phyloP scores from a whole-genome alignment of 106 monocot genomes.

The Amphibolis antarctica region DNA sequence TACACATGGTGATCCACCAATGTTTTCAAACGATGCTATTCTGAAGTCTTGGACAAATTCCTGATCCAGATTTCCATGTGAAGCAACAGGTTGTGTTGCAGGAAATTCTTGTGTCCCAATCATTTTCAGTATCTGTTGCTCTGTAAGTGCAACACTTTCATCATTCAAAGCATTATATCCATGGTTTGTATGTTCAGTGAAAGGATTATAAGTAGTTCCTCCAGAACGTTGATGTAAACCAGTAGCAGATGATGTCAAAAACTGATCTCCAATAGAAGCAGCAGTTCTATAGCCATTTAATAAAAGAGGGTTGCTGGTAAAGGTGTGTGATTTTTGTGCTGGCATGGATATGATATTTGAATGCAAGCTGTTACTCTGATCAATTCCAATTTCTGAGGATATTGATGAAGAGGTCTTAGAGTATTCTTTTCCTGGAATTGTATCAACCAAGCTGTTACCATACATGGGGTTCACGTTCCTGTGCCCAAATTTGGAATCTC shows the following conservation, averaged over 20 bases:
- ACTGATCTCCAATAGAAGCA: constrained; percentile 1
- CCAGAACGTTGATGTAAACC: constrained; percentile 1
- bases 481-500: not conserved
- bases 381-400: constrained; percentile 5
- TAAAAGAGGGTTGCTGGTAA: constrained; percentile 5
- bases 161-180: constrained; percentile 3
- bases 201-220: constrained; percentile 3
- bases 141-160: constrained; percentile 5
- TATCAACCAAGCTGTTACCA: constrained; percentile 5
- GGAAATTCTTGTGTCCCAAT: constrained; percentile 7
- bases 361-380: not conserved
- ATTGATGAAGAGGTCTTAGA: not conserved
- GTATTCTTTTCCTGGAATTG: not conserved
- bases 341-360: not conserved
- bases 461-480: constrained; percentile 9
- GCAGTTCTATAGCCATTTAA: not conserved
- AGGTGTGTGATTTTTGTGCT: constrained; percentile 6
- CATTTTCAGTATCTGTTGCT: constrained; percentile 9
- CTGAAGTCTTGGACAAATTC: constrained; percentile 1
- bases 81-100: constrained; percentile 4
- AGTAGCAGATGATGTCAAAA: constrained; percentile 1
- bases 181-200: not conserved
- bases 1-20: constrained; percentile 4
- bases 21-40: not conserved
- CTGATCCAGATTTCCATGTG: not conserved